A percentile compares a stretch with the other conserved stretches of the same genome.
These are phyloP conservation scores for Tulasnella sp. DNA, from an alignment of 768 basidiomycete species.

Conservation along the genomic window DNA sequence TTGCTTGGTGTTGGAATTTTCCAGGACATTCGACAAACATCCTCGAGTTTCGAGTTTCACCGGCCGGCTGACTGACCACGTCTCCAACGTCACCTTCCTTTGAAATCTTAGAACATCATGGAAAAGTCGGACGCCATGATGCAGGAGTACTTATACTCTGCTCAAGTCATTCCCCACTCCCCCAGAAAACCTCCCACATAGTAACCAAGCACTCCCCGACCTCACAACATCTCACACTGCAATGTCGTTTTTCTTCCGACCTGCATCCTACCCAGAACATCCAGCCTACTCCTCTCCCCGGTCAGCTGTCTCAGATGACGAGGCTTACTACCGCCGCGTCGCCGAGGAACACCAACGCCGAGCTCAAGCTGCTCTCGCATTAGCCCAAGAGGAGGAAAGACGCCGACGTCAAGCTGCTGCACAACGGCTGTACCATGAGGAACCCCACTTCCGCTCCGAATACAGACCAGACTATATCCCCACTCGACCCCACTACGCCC, in stretches of 20 bases:
- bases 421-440: not conserved
- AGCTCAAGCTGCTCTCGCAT: constrained; percentile 1
- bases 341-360: constrained; percentile 3
- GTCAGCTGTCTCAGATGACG: not conserved
- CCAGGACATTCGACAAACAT: not conserved
- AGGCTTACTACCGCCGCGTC: not conserved
- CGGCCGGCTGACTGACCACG: not conserved
- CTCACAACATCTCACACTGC: not conserved
- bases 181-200: not conserved
- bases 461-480: not conserved
- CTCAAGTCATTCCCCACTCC: not conserved
- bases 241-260: not conserved
- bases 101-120: not conserved
- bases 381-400: constrained; percentile 6
- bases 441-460: not conserved
- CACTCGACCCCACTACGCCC: not conserved
- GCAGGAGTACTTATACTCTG: not conserved
- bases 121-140: not conserved
- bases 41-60: not conserved
- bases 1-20: not conserved
- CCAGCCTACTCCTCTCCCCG: not conserved
- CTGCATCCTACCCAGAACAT: not conserved
- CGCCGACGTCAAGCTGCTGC: not conserved
- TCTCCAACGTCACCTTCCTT: not conserved
- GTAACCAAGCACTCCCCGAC: not conserved